Base-by-base conservation (phyloP, 129 eudicot genomes). In the Chrysanthemum makinoi region DNA sequence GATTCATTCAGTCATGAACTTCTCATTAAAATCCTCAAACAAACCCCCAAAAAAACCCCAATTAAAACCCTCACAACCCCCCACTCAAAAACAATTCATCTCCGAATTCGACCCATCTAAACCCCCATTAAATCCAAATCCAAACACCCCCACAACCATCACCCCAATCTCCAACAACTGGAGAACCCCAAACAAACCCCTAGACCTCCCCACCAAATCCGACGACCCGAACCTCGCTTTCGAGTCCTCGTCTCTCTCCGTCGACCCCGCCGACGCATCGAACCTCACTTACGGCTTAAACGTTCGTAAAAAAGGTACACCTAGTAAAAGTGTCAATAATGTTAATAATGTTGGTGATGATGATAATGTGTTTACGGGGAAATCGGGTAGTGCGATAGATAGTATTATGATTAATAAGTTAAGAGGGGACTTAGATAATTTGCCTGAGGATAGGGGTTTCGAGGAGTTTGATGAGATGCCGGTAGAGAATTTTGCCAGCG, bases 401-500 rank as follows among this genome's bases (percentile, higher is more conserved):
- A 56, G 39, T 2, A 13, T 77, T 46, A 83, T 88, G 94, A 54
- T 87, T 68, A 68, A 79, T 76, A 87, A 66, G 18, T 68, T 87
- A 48, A 86, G 67, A 80, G 80, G 77, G 10, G 97, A 95, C 82
- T 60, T 95, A 50, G 69, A 52, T n/a, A 83, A 30, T 9, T 78
- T 90, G 65, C 91, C 96, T 12, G 97, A 90, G 1, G 86, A 84
- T 65, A 22, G 62, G 6, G 96, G 93, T 10, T 20, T 79, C 52
- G 94, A 90, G 13, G 88, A 90, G 28, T 95, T 66, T 65, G 72
- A 67, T 2, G 96, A 81, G 4, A 59, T 84, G 26, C 83, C 97
- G 1, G 89, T 95, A 2, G 97, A 90, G 77, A 84, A 84, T 9
- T 95, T 87, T 26, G 99, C 80, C 0, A 75, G 82, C 5, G 99